phyloP scores from a whole-genome alignment of 2,329 filamentous ascomycete species.

The Sclerotinia nivalis region DNA sequence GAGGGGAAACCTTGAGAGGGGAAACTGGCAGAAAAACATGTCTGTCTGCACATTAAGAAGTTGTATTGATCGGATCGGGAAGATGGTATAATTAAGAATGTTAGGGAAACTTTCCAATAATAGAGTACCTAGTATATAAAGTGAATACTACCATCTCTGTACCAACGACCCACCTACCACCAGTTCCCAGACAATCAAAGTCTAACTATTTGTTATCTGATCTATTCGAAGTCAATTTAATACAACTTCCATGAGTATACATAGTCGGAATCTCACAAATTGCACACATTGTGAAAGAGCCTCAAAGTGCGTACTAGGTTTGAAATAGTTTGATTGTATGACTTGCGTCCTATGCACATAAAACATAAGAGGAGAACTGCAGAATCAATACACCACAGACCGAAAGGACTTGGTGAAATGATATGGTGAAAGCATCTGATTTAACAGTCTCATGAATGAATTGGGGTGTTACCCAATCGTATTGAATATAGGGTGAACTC shows the following conservation, averaged over 20 bases:
- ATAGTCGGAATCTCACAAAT: background rate
- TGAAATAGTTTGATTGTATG: background rate
- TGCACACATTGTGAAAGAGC: background rate
- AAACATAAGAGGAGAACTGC: background rate
- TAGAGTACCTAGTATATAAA: background rate
- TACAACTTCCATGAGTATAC: background rate
- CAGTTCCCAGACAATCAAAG: background rate
- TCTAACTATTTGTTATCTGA: background rate
- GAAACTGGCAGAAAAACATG: background rate
- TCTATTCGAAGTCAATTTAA: background rate
- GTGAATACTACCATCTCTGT: slow-evolving; percentile 3
- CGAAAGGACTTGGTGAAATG: background rate
- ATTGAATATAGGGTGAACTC: background rate
- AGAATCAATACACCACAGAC: background rate
- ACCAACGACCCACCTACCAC: background rate
- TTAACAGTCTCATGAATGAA: background rate
- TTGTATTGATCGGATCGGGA: background rate
- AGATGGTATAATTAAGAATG: background rate
- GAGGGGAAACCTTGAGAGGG: background rate
- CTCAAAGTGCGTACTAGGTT: background rate
- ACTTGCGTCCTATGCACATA: background rate
- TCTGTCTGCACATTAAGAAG: background rate
- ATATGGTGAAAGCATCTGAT: background rate
- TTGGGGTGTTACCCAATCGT: background rate
- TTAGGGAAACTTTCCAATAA: background rate